Base-by-base conservation (phyloP, 2,329 filamentous ascomycete species). In the Erysiphe pulchra region DNA sequence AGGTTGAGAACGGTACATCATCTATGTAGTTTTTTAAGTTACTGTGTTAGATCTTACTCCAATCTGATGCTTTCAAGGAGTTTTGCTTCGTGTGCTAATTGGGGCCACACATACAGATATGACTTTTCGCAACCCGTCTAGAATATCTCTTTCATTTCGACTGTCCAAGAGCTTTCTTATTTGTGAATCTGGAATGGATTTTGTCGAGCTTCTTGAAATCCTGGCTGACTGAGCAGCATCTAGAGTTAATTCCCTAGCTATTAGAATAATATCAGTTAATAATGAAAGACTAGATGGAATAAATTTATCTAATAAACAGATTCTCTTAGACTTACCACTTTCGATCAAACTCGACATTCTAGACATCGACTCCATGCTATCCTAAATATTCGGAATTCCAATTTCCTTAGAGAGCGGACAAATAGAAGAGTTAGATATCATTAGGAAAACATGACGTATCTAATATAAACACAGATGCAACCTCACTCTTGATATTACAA, bases 121-220 rank as follows among this genome's bases (percentile, higher is more conserved):
- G 57, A 95, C 83, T 57, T 78, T 78, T 53, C 85, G 79, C 61
- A 98, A 63, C 42, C 90, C 90, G 55, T 98, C 90, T 30, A 95
- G 69, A 11, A 95, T 78, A 53, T 98, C 90, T 53, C 85, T 74
- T 54, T 98, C 90, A 66, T 80, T 82, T 52, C 90, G 76, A 58
- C 86, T 94, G 62, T 95, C 90, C 51, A 98, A 70, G 16, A 95
- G 73, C 65, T 87, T 93, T 68, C 92, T 92, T 59, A 95, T 79
- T 64, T 94, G 85, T 48, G 72, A 68, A n/a, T 76, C 71, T 49
- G 86, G 79, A 51, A 90, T 64, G 41, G 75, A 73, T 46, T 74
- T 73, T 20, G 73, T 68, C 33, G 74, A 67, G 53, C 69, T 68
- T 49, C 74, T 68, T 49, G 70, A 68, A 59, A 66, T 71, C 57